Conservation (phyloP, 2,329 filamentous ascomycete species). For the Paecilomyces niveus region DNA sequence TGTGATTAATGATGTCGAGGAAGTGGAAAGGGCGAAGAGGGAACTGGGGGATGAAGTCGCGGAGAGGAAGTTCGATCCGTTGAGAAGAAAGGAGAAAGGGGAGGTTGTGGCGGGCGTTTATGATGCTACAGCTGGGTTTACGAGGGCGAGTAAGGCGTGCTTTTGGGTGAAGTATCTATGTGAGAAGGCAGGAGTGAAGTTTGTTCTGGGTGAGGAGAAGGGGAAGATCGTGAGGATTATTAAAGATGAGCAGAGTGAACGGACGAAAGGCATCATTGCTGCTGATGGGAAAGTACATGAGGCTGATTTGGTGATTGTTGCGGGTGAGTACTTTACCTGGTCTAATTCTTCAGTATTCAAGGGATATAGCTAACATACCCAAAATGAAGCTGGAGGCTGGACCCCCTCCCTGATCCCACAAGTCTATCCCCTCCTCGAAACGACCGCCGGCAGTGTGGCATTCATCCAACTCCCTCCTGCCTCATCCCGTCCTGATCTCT, state of each 20-base stretch:
- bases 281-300: slow-evolving; percentile 14
- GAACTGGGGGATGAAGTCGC: too few relatives aligned
- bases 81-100: too few relatives aligned
- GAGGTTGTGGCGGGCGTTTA: too few relatives aligned
- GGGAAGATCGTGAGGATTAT: slow-evolving; percentile 6
- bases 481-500: slow-evolving; percentile 18
- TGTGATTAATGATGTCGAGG: too few relatives aligned
- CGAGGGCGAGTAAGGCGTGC: slow-evolving; percentile 15
- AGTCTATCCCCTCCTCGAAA: slow-evolving; percentile 23
- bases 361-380: too few relatives aligned
- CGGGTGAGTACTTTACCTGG: slow-evolving; percentile 4
- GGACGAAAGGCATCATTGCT: slow-evolving; percentile 19
- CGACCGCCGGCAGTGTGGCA: slow-evolving; percentile 32
- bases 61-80: too few relatives aligned
- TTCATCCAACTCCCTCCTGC: slow-evolving; percentile 16
- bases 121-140: background rate
- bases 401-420: slow-evolving; percentile 21
- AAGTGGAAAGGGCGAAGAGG: too few relatives aligned
- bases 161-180: slow-evolving; percentile 16
- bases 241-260: slow-evolving; percentile 5
- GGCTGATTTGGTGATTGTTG: slow-evolving; percentile 19
- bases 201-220: slow-evolving; percentile 14
- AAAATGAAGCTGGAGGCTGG: slow-evolving; percentile 15
- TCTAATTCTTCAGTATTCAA: background rate
- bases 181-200: slow-evolving; percentile 17